Percentiles rank a stretch among this genome's conserved stretches.
These are phyloP conservation scores for Cladosporium sp. DNA, from an alignment of 2,329 filamentous ascomycete species.

Conservation along the genomic window DNA sequence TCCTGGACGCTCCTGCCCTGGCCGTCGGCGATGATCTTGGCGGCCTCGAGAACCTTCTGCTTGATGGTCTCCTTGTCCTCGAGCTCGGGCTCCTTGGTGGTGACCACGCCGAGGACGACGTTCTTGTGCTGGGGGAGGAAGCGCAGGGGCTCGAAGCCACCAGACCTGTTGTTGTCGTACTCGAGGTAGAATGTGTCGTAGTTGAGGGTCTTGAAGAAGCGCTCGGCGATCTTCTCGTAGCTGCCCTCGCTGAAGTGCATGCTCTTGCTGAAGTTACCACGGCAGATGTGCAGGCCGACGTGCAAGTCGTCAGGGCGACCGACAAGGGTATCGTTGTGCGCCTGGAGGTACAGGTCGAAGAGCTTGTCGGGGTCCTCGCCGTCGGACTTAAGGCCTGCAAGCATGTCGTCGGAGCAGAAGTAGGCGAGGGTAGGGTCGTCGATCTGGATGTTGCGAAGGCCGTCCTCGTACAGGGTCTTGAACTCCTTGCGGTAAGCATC, in stretches of 20 bases:
- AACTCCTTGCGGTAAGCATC: constrained; percentile 41
- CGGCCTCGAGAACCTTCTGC: constrained; percentile 39
- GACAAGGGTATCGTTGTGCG: constrained; percentile 41
- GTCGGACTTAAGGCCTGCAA: constrained; percentile 38
- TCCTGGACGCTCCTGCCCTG: constrained; percentile 40
- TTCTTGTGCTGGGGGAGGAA: constrained; percentile 44
- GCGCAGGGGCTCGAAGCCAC: constrained; percentile 43
- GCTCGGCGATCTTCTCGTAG: constrained; percentile 43
- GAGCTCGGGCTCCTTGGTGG: constrained; percentile 42
- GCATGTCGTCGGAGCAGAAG: constrained; percentile 43
- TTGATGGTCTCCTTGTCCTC: constrained; percentile 40
- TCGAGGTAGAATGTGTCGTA: constrained; percentile 46
- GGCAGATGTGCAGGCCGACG: constrained; percentile 43
- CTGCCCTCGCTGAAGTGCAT: constrained; percentile 44
- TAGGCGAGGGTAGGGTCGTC: constrained; percentile 44
- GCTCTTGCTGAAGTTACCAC: constrained; percentile 44
- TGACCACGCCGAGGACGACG: constrained; percentile 43
- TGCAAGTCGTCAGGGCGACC: constrained; percentile 40
- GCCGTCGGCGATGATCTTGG: constrained; percentile 42
- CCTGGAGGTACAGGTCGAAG: constrained; percentile 42
- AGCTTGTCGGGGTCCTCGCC: constrained; percentile 41
- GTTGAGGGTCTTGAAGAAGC: constrained; percentile 42
- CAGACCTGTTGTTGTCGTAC: constrained; percentile 41
- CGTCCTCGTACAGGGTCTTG: constrained; percentile 39
- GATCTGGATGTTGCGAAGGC: constrained; percentile 42